phyloP scores from a whole-genome alignment of 345 rosid species.

The Syzygium aromaticum region DNA sequence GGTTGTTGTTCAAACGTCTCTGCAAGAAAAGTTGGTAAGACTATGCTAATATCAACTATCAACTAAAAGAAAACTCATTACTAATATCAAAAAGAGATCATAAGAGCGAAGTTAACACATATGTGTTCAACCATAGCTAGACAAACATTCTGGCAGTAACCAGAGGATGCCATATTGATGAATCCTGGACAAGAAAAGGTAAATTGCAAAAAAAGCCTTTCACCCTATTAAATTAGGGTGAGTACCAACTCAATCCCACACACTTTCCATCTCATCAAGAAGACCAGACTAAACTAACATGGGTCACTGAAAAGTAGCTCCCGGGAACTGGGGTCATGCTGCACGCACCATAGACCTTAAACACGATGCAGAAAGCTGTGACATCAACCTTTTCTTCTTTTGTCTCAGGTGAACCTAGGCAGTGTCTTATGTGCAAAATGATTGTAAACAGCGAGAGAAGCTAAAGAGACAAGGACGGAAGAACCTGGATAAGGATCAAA shows the following conservation, averaged over 20 bases:
- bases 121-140: neutral
- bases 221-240: neutral
- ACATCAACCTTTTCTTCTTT: neutral
- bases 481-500: neutral
- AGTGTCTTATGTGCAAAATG: neutral
- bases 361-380: neutral
- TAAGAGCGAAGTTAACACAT: neutral
- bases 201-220: neutral
- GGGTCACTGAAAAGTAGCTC: neutral
- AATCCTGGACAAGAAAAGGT: neutral
- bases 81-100: neutral
- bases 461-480: neutral
- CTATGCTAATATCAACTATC: neutral
- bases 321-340: neutral
- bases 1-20: constrained; percentile 80
- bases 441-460: neutral
- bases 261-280: neutral
- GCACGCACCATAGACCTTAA: neutral
- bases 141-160: neutral
- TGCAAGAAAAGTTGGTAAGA: constrained; percentile 16
- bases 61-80: neutral
- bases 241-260: neutral
- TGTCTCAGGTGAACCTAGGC: neutral
- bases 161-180: neutral
- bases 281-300: neutral